Percentiles rank a stretch among this genome's conserved stretches.
Conservation (phyloP, 805 yeast genomes). For the Sporopachydermia lactativora region DNA sequence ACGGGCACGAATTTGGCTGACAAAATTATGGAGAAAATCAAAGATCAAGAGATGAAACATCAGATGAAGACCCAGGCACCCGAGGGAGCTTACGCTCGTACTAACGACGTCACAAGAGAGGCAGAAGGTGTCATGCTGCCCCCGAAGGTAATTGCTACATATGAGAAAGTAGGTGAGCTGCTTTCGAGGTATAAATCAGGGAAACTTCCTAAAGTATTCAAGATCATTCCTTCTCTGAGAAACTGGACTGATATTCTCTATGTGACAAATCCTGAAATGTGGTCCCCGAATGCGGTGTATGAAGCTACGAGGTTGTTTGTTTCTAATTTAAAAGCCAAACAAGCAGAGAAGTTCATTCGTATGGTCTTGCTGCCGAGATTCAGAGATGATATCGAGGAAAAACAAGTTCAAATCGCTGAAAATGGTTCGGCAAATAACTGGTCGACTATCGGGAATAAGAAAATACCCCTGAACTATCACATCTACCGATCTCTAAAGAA, state of each 20-base stretch:
- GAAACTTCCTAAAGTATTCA: slow-evolving; percentile 89
- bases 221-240: slow-evolving; percentile 80
- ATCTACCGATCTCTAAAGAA: slow-evolving; percentile 85
- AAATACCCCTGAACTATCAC: slow-evolving; percentile 69
- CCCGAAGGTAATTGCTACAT: slow-evolving; percentile 92
- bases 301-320: slow-evolving; percentile 94
- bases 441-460: slow-evolving; percentile 22
- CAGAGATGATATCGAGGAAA: slow-evolving; percentile 54
- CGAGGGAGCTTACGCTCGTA: slow-evolving; percentile 9
- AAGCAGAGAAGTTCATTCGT: slow-evolving; percentile 75
- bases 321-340: slow-evolving; percentile 74
- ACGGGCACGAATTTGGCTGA: slow-evolving; percentile 50
- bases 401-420: slow-evolving; percentile 45
- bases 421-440: slow-evolving; percentile 9
- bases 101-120: slow-evolving; percentile 14
- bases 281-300: slow-evolving; percentile 93
- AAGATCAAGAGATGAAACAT: slow-evolving; percentile 43
- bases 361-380: slow-evolving; percentile 57
- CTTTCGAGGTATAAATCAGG: slow-evolving; percentile 88
- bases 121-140: slow-evolving; percentile 66
- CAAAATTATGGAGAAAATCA: slow-evolving; percentile 80
- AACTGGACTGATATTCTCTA: slow-evolving; percentile 94
- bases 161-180: slow-evolving; percentile 80
- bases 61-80: slow-evolving; percentile 12
- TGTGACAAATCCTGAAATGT: slow-evolving; percentile 80